A percentile compares a stretch with the other conserved stretches of the same genome.
These are phyloP conservation scores for Stenocarpella maydis DNA, from an alignment of 2,329 filamentous ascomycete genomes.

Conservation along the genomic window DNA sequence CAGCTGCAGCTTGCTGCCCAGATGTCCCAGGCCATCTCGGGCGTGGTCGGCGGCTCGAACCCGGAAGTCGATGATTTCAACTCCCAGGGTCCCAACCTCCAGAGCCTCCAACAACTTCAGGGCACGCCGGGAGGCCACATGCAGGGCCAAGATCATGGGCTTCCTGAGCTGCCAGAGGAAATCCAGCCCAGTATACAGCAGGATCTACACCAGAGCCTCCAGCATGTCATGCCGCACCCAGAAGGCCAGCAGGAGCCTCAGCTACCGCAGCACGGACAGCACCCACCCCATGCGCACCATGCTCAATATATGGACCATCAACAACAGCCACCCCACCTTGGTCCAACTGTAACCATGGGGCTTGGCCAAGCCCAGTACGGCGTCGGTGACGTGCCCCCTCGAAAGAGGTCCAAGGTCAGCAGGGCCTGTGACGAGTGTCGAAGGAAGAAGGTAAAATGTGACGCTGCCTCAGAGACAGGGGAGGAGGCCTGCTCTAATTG, in stretches of 20 bases:
- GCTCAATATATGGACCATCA: slow-evolving; percentile 40
- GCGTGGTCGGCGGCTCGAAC: slow-evolving; percentile 59
- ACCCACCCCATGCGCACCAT: slow-evolving; percentile 43
- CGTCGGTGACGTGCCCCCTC: slow-evolving; percentile 66
- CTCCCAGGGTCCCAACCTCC: slow-evolving; percentile 34
- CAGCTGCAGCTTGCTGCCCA: slow-evolving; percentile 64
- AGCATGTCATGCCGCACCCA: slow-evolving; percentile 39
- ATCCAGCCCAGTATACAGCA: slow-evolving; percentile 49
- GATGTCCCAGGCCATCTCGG: slow-evolving; percentile 62
- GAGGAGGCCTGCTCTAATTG: slow-evolving; percentile 84
- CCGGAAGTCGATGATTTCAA: slow-evolving; percentile 44
- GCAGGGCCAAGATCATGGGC: slow-evolving; percentile 41
- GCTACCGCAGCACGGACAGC: slow-evolving; percentile 21
- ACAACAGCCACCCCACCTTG: slow-evolving; percentile 41
- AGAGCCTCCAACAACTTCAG: slow-evolving; percentile 37
- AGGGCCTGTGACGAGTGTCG: slow-evolving; percentile 89
- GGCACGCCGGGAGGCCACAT: slow-evolving; percentile 39
- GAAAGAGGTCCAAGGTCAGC: slow-evolving; percentile 86
- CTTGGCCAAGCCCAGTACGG: slow-evolving; percentile 55
- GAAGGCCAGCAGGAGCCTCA: slow-evolving; percentile 39
- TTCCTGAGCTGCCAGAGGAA: slow-evolving; percentile 49
- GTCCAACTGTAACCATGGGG: slow-evolving; percentile 47
- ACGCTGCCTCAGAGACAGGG: slow-evolving; percentile 77
- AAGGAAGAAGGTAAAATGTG: slow-evolving; percentile 89
- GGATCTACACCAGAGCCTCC: slow-evolving; percentile 43